Evolutionary conservation across 2,329 filamentous ascomycete genomes (phyloP).

Genomic region (Ophiostoma piceae): DNA sequence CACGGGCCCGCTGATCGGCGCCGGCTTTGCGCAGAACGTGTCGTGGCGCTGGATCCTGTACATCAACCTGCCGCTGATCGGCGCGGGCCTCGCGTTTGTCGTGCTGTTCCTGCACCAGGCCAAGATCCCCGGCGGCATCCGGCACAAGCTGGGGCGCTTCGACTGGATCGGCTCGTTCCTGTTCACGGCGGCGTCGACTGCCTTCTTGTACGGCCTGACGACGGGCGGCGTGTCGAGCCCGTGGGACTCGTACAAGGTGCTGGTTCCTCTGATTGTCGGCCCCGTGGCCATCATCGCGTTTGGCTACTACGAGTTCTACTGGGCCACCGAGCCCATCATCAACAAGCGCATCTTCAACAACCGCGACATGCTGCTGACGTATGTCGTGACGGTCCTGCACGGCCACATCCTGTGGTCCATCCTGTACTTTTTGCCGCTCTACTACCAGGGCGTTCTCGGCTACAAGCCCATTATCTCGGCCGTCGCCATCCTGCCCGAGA

Average conservation of each 20-base stretch:
- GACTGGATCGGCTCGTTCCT: constrained; percentile 44
- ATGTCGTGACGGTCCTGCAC: constrained; percentile 51
- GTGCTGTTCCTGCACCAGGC: constrained; percentile 36
- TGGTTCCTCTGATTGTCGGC: constrained; percentile 43
- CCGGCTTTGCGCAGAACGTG: constrained; percentile 27
- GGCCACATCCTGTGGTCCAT: constrained; percentile 51
- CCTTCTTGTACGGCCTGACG: constrained; percentile 42
- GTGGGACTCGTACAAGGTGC: constrained; percentile 39
- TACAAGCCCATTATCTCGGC: constrained; percentile 33
- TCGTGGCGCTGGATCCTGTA: constrained; percentile 41
- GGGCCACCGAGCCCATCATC: constrained; percentile 35
- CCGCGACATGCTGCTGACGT: constrained; percentile 28
- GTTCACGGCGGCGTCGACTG: constrained; percentile 37
- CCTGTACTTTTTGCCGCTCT: constrained; percentile 44
- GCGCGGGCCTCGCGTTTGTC: constrained; percentile 25
- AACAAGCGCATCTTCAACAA: constrained; percentile 44
- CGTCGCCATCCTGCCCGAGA: constrained; percentile 32
- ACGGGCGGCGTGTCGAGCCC: constrained; percentile 40
- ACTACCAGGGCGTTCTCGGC: constrained; percentile 33
- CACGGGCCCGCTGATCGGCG: constrained; percentile 30
- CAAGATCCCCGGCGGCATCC: constrained; percentile 33
- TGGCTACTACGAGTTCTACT: constrained; percentile 24
- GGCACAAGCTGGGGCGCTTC: constrained; percentile 35
- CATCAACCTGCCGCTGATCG: constrained; percentile 40
- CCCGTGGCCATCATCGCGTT: constrained; percentile 33